Evolutionary conservation across 2,329 filamentous ascomycete species (phyloP).

Genomic region (Clonostachys rosea): DNA sequence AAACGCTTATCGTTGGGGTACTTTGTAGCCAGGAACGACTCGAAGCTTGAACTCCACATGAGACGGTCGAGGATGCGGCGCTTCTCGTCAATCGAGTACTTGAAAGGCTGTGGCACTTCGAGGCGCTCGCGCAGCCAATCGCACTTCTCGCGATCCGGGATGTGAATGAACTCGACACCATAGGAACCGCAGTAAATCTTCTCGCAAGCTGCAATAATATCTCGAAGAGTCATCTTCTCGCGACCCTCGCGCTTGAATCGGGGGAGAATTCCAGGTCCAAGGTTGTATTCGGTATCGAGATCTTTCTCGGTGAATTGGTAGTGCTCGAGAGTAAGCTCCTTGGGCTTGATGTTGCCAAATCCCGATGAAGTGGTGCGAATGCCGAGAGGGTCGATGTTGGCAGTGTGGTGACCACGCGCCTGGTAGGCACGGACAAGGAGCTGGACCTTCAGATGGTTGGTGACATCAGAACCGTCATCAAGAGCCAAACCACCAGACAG

Average conservation of each 20-base stretch:
- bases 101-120: slow-evolving; percentile 91
- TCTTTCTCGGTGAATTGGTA: slow-evolving; percentile 95
- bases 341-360: slow-evolving; percentile 48
- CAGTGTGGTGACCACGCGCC: slow-evolving; percentile 96
- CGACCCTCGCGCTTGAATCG: slow-evolving; percentile 84
- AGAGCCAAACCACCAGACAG: slow-evolving; percentile 66
- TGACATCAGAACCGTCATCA: slow-evolving; percentile 74
- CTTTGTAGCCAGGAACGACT: slow-evolving; percentile 90
- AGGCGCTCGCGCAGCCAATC: slow-evolving; percentile 96
- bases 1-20: slow-evolving; percentile 99
- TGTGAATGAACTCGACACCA: slow-evolving; percentile 97
- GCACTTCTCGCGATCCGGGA: slow-evolving; percentile 93
- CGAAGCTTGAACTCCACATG: slow-evolving; percentile 98
- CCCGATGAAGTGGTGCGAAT: slow-evolving; percentile 51
- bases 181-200: slow-evolving; percentile 96
- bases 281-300: slow-evolving; percentile 82
- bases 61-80: slow-evolving; percentile 92
- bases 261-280: slow-evolving; percentile 92
- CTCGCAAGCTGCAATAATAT: slow-evolving; percentile 91
- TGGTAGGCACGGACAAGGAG: slow-evolving; percentile 95
- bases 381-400: slow-evolving; percentile 90
- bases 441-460: slow-evolving; percentile 97
- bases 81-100: slow-evolving; percentile 97
- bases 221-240: slow-evolving; percentile 93
- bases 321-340: slow-evolving; percentile 87